Evolutionary conservation across 148 eudicot genomes (phyloP), one percentile per base, ranked within the genome.

Genomic region (Heliosperma pusillum): DNA sequence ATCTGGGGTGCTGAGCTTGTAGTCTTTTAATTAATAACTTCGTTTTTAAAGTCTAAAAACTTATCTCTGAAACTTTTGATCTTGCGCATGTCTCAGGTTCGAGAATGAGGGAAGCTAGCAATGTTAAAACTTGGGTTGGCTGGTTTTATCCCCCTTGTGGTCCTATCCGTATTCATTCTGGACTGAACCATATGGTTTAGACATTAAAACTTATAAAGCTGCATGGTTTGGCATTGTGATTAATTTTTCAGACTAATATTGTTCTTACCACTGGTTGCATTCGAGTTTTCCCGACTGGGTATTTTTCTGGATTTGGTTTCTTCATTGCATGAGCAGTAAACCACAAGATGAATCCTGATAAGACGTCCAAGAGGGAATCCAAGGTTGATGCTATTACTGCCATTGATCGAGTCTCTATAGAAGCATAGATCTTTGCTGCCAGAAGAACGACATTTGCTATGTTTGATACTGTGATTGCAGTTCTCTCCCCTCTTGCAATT

Each of bases 331-430:
- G 20, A 16, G 86, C 66, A 79, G 90, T 87, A 70, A 85, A 87
- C 88, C 88, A 87, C n/a, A 87, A 74, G 65, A 87, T 87, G 47
- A 85, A 77, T 17, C 90, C 90, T 47, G 88, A 83, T n/a, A 87
- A 78, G 33, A 87, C 82, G 78, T 87, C 90, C 69, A 87, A 68
- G 58, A 87, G 77, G 13, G 90, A 87, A 77, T 87, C 90, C 70
- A 87, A 68, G 40, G 88, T 87, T 44, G 90, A 87, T 22, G 90
- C 90, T 55, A 85, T 85, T 15, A 87, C 86, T 40, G 90, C 90
- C 60, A 87, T 12, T 33, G 88, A 87, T 78, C 82, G 82, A 40
- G 88, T 85, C 76, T 79, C 82, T 15, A 85, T 16, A 9, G 90
- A 79, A 12, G 88, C 88, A 67, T 85, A 85, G 42, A 87, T 75